Base-by-base conservation (phyloP, 2,329 filamentous ascomycete genomes). In the Fusarium chaquense region DNA sequence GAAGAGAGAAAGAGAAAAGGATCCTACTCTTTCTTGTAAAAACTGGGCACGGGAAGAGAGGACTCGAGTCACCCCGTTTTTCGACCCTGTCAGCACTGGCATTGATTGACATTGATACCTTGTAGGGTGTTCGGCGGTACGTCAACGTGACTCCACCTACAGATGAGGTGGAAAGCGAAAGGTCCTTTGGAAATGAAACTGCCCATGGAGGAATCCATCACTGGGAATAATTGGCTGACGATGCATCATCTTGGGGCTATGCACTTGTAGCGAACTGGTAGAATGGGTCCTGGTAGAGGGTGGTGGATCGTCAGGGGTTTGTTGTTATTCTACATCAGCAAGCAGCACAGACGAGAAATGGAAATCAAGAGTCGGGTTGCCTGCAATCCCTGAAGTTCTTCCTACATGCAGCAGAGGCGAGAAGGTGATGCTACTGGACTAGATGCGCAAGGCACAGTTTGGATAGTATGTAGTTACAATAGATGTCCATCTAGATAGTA, bases 151-250 rank as follows among this genome's bases (percentile, higher is more conserved):
- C 62, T 65, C 67, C 67, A 70, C 67, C 18, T 8, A 35, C 58
- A 28, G 49, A 36, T 44, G 61, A 62, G 45, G 58, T 44, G 28
- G 40, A 54, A 58, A 45, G 66, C 30, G 40, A 54, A 49, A 45
- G 66, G 33, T 32, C 44, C 45, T 40, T 56, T 50, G 45, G 52
- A 70, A 70, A 68, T 70, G 62, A 60, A 68, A 56, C 49, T 69
- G 44, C 26, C 49, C 43, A 63, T 28, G 62, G 35, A 47, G 57
- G 67, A 51, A 36, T n/a, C 26, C 62, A 52, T 69, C 47, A 45
- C 15, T 22, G 9, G n/a, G 35, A 18, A 52, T 26, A 55, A 46
- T 32, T 38, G 44, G 52, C n/a, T 36, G 30, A 36, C 13, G 24
- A 47, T 49, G 36, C 32, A n/a, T 40, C 35, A 5, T n/a, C 18